Percentiles rank a stretch among this genome's conserved stretches.
phyloP scores from a whole-genome alignment of 2,329 filamentous ascomycete genomes.

The Pseudocercospora vitis region DNA sequence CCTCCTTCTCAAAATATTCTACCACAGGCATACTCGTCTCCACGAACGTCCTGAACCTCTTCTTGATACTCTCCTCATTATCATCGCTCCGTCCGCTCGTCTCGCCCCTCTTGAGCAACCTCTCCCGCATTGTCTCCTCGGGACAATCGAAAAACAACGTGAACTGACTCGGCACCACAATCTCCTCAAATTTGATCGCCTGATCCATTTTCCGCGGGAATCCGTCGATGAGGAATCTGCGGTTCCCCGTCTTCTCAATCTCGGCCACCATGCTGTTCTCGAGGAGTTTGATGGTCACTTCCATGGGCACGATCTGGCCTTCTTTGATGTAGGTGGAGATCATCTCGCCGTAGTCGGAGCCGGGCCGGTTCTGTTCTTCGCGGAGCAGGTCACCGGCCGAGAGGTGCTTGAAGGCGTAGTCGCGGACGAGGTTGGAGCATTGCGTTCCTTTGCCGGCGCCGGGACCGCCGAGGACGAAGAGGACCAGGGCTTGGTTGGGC shows the following conservation, averaged over 20 bases:
- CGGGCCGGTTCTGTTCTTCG: slow-evolving; percentile 84
- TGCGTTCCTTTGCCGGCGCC: slow-evolving; percentile 97
- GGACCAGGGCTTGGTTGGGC: slow-evolving; percentile 71
- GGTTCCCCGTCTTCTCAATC: slow-evolving; percentile 59
- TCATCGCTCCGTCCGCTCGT: slow-evolving; percentile 90
- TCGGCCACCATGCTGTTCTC: slow-evolving; percentile 86
- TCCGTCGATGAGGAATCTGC: slow-evolving; percentile 74
- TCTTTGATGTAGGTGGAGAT: slow-evolving; percentile 94
- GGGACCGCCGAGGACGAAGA: slow-evolving; percentile 95
- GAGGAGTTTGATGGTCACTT: slow-evolving; percentile 88
- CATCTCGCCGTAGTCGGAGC: slow-evolving; percentile 85
- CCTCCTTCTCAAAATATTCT: slow-evolving; percentile 73
- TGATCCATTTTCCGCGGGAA: slow-evolving; percentile 98
- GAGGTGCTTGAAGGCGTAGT: slow-evolving; percentile 90
- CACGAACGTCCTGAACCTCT: slow-evolving; percentile 90
- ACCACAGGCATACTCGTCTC: slow-evolving; percentile 98
- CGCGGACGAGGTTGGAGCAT: slow-evolving; percentile 79
- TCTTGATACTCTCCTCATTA: slow-evolving; percentile 92
- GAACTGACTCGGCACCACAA: slow-evolving; percentile 78
- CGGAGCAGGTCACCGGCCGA: slow-evolving; percentile 91
- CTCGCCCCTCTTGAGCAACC: slow-evolving; percentile 85
- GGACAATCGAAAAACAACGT: slow-evolving; percentile 95
- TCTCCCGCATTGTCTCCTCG: slow-evolving; percentile 80
- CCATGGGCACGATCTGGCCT: slow-evolving; percentile 97
- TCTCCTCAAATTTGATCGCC: slow-evolving; percentile 87